These are phyloP conservation scores for Globisporangium paddicum DNA, from an alignment of 352 stramenopile genomes.

Conservation along the genomic window DNA sequence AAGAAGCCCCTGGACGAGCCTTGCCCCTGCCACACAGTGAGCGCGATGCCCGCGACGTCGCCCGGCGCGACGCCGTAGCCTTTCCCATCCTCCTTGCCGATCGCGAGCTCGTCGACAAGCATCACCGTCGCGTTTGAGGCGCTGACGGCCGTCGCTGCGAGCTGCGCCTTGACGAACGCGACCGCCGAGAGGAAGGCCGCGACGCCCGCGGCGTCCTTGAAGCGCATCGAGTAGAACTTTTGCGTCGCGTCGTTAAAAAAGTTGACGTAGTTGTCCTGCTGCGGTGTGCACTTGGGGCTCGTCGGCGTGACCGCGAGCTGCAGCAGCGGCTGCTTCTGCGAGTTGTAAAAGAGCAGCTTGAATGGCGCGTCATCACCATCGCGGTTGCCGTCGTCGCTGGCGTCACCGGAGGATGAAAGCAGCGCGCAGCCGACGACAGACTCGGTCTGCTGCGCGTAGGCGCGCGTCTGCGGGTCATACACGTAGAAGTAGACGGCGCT, in stretches of 20 bases:
- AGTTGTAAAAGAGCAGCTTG: slow-evolving; percentile 69
- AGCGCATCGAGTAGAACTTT: slow-evolving; percentile 72
- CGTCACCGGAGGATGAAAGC: slow-evolving; percentile 17
- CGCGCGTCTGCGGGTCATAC: slow-evolving; percentile 43
- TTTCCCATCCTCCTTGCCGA: slow-evolving; percentile 35
- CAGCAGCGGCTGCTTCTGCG: slow-evolving; percentile 57
- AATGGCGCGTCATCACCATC: slow-evolving; percentile 18
- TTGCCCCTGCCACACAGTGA: slow-evolving; percentile 45
- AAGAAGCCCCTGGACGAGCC: slow-evolving; percentile 30
- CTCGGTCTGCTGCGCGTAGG: slow-evolving; percentile 56
- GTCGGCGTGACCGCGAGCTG: slow-evolving; percentile 31
- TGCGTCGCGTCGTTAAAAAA: slow-evolving; percentile 48
- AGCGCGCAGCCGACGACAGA: slow-evolving; percentile 60
- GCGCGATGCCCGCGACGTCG: slow-evolving; percentile 49
- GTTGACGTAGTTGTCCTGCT: slow-evolving; percentile 74
- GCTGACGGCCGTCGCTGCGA: slow-evolving; percentile 15
- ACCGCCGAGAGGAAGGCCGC: slow-evolving; percentile 43
- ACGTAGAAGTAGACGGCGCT: slow-evolving; percentile 68
- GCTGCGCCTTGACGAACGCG: slow-evolving; percentile 49
- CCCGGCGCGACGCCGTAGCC: slow-evolving; percentile 25
- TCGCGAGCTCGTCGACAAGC: slow-evolving; percentile 42
- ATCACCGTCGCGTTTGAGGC: slow-evolving; percentile 4
- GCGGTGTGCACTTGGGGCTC: slow-evolving; percentile 40
- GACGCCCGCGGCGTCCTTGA: slow-evolving; percentile 40
- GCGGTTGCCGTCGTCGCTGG: neutral